Percentiles rank a stretch among this genome's conserved stretches.
Conservation (phyloP, 2,329 filamentous ascomycete genomes). For the Fusarium nanum region DNA sequence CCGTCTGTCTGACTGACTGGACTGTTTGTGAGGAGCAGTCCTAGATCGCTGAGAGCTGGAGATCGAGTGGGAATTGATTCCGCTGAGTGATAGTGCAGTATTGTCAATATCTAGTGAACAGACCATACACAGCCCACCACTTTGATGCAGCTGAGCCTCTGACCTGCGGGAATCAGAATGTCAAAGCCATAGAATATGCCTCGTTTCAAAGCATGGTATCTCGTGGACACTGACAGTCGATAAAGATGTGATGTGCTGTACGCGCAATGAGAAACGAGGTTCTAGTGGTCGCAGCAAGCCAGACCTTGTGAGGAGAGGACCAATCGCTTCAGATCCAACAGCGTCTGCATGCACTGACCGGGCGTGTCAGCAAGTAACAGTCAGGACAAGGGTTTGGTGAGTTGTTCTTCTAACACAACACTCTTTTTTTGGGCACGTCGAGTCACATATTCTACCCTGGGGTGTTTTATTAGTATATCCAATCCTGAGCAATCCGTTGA, state of each 20-base stretch:
- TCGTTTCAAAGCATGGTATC: constrained; percentile 35
- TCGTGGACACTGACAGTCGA: constrained; percentile 16
- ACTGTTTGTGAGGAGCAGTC: constrained; percentile 5
- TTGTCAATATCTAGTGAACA: not conserved
- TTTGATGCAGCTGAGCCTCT: constrained; percentile 32
- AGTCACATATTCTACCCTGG: constrained; percentile 14
- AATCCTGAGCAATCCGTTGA: constrained; percentile 12
- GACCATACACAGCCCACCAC: constrained; percentile 25
- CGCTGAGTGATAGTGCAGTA: not conserved
- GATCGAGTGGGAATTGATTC: constrained; percentile 2
- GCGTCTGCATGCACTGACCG: constrained; percentile 11
- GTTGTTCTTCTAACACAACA: constrained; percentile 5
- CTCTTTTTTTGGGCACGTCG: constrained; percentile 29
- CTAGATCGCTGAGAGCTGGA: constrained; percentile 2
- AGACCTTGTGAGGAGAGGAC: constrained; percentile 18
- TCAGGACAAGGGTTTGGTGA: constrained; percentile 19
- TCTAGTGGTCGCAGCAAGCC: constrained; percentile 41
- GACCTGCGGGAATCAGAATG: not conserved
- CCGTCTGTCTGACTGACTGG: constrained; percentile 19
- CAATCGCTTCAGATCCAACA: constrained; percentile 29
- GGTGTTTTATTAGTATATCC: constrained; percentile 32
- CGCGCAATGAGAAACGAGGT: constrained; percentile 26
- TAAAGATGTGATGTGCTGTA: constrained; percentile 5
- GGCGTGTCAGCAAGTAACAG: constrained; percentile 32
- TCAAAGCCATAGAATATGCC: constrained; percentile 4